A percentile compares a stretch with the other conserved stretches of the same genome.
Evolutionary conservation across 1,284 basidiomycete genomes (phyloP).

Genomic region (Leccinum fuscescens): DNA sequence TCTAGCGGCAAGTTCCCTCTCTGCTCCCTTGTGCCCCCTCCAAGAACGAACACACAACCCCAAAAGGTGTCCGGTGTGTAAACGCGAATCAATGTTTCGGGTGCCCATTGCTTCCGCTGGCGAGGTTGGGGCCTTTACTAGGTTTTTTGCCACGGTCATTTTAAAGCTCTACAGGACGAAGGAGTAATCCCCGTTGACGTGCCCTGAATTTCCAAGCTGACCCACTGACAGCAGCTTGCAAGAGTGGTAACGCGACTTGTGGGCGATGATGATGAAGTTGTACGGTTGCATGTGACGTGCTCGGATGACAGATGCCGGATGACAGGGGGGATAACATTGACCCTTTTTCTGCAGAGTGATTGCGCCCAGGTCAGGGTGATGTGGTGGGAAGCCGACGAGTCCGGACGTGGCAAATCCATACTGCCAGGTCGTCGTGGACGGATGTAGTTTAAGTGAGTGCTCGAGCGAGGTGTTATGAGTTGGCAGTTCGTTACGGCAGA

Average conservation of each 20-base stretch:
- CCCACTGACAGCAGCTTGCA: conserved; percentile 17
- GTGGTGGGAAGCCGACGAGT: conserved; percentile 20
- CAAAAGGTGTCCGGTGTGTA: not conserved
- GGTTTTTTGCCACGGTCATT: conserved; percentile 18
- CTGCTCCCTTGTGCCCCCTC: not conserved
- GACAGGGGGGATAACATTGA: conserved; percentile 15
- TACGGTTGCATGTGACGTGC: conserved; percentile 10
- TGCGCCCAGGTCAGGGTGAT: conserved; percentile 18
- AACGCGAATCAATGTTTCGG: conserved; percentile 2
- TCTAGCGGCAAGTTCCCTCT: not conserved
- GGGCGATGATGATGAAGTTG: conserved; percentile 3
- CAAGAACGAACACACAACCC: conserved; percentile 5
- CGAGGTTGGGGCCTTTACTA: conserved; percentile 5
- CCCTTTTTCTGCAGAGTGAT: conserved; percentile 11
- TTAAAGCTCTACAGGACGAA: conserved; percentile 14
- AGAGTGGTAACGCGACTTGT: conserved; percentile 13
- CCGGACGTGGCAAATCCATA: conserved; percentile 12
- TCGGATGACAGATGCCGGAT: conserved; percentile 1
- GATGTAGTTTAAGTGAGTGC: conserved; percentile 16
- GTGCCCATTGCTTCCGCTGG: not conserved
- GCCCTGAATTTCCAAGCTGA: conserved; percentile 30
- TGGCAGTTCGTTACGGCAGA: conserved; percentile 15
- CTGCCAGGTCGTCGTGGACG: conserved; percentile 11
- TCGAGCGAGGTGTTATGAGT: conserved; percentile 1
- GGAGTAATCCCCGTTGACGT: conserved; percentile 32